phyloP scores from a whole-genome alignment of 495 filamentous ascomycete genomes.

The Neurospora discreta region DNA sequence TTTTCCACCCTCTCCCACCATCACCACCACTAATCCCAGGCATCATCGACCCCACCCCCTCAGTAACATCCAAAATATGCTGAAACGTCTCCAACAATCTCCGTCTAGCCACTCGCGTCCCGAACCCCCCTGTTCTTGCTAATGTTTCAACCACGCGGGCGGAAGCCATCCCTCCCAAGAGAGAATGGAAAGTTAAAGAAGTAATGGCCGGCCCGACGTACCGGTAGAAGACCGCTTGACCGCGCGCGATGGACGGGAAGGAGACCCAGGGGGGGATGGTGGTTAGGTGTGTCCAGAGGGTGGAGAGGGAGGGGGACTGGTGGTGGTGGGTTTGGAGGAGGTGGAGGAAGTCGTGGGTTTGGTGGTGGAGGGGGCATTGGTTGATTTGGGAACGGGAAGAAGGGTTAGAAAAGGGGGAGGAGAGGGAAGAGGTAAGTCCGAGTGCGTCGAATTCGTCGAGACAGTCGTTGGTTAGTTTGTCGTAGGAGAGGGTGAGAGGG shows the following conservation, averaged over 20 bases:
- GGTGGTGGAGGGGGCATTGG: background rate
- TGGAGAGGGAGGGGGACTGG: slow-evolving; percentile 43
- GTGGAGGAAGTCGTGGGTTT: slow-evolving; percentile 45
- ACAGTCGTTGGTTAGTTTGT: slow-evolving; percentile 55
- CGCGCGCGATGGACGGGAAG: slow-evolving; percentile 65
- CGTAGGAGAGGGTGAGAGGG: slow-evolving; percentile 54
- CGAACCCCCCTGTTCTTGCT: slow-evolving; percentile 68
- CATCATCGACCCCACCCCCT: slow-evolving; percentile 51
- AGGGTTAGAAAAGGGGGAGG: background rate
- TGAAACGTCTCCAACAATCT: slow-evolving; percentile 68
- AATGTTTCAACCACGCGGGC: slow-evolving; percentile 62
- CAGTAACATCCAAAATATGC: slow-evolving; percentile 61
- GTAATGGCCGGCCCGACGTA: slow-evolving; percentile 57
- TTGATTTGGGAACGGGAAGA: background rate
- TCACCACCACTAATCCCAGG: slow-evolving; percentile 28
- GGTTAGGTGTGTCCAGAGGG: slow-evolving; percentile 59
- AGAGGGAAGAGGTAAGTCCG: slow-evolving; percentile 17
- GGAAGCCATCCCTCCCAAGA: slow-evolving; percentile 55
- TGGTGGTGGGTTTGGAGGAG: slow-evolving; percentile 47
- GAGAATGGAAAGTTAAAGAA: slow-evolving; percentile 50
- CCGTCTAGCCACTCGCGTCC: slow-evolving; percentile 52
- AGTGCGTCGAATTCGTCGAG: slow-evolving; percentile 49
- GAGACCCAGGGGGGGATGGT: slow-evolving; percentile 70
- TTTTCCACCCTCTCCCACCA: slow-evolving; percentile 49
- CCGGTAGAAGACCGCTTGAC: slow-evolving; percentile 59